Evolutionary conservation across 306 rosid species (phyloP).

Genomic region (Trifolium repens): DNA sequence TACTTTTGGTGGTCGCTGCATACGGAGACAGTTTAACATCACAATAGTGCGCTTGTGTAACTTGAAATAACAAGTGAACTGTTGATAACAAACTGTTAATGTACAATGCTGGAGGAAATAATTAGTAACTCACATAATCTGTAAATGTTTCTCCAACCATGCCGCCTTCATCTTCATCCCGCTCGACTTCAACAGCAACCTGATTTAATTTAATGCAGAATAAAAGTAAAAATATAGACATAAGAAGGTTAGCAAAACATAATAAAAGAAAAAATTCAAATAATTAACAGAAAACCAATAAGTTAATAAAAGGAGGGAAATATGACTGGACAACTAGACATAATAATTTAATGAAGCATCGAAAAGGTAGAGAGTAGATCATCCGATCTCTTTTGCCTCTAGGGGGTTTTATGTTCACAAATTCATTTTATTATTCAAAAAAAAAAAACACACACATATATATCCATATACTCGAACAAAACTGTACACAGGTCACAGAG

Average conservation of each 20-base stretch:
- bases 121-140: constrained; percentile 79
- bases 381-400: constrained; percentile 15
- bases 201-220: constrained; percentile 47
- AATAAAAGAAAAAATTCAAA: constrained; percentile 7
- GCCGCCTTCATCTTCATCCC: constrained; percentile 99
- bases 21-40: constrained; percentile 40
- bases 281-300: constrained; percentile 3
- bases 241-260: constrained; percentile 22
- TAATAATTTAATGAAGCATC: constrained; percentile 2
- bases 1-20: constrained; percentile 95
- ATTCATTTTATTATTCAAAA: constrained; percentile 9
- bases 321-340: constrained; percentile 13
- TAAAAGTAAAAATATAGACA: constrained; percentile 19
- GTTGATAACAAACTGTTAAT: constrained; percentile 31
- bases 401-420: constrained; percentile 26
- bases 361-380: not conserved
- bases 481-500: not conserved
- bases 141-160: constrained; percentile 92
- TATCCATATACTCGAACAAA: not conserved
- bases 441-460: not conserved
- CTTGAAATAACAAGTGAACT: constrained; percentile 41
- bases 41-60: constrained; percentile 34
- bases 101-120: constrained; percentile 34
- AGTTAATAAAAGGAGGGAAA: constrained; percentile 35
- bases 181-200: constrained; percentile 97